Conservation (phyloP, 345 rosid genomes). For the Dovyalis caffra region DNA sequence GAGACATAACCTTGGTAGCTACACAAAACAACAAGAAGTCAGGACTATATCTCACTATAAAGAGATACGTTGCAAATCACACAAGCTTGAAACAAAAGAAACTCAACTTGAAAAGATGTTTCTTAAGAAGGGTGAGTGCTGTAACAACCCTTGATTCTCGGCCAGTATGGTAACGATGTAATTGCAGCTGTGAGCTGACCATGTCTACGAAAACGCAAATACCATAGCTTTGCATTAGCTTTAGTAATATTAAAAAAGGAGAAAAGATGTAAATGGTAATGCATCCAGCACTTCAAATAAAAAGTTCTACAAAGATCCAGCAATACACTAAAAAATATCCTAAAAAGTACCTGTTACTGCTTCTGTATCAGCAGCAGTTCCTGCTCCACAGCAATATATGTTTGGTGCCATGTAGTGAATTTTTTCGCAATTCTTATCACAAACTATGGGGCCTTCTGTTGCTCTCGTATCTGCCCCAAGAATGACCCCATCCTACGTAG, state of each 20-base stretch:
- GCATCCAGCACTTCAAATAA: background rate
- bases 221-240: slow-evolving; percentile 1
- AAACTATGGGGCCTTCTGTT: slow-evolving; percentile 94
- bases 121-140: slow-evolving; percentile 78
- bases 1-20: slow-evolving; percentile 77
- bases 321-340: background rate
- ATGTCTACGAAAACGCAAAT: slow-evolving; percentile 44
- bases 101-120: slow-evolving; percentile 67
- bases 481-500: slow-evolving; percentile 77
- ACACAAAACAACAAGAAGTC: slow-evolving; percentile 22
- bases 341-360: slow-evolving; percentile 79
- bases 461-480: slow-evolving; percentile 94
- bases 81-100: slow-evolving; percentile 3
- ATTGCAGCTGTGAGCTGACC: slow-evolving; percentile 82
- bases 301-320: background rate
- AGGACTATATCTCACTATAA: slow-evolving; percentile 11
- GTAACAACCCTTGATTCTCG: slow-evolving; percentile 79
- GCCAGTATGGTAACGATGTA: slow-evolving; percentile 76
- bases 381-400: slow-evolving; percentile 96
- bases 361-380: slow-evolving; percentile 98
- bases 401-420: slow-evolving; percentile 99
- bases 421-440: slow-evolving; percentile 97
- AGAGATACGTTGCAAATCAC: background rate
- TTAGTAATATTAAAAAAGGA: background rate
- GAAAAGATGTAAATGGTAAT: background rate